phyloP scores from a whole-genome alignment of 2,329 filamentous ascomycete genomes.

The Corynespora cassiicola region DNA sequence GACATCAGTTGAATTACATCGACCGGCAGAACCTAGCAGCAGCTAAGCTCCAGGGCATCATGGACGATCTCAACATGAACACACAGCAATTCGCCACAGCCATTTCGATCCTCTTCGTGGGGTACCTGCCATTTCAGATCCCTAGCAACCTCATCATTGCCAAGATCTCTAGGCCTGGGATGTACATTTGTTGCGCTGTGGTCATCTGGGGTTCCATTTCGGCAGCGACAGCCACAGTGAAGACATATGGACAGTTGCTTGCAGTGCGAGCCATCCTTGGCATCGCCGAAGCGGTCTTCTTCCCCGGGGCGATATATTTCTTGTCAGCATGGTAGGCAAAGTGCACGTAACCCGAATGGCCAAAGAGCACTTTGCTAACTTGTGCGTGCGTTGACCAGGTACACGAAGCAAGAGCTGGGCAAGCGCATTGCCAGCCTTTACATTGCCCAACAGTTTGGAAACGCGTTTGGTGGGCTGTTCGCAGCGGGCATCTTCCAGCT shows the following conservation, averaged over 20 bases:
- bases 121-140: slow-evolving; percentile 34
- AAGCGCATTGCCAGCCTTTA: slow-evolving; percentile 40
- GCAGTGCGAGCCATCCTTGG: slow-evolving; percentile 31
- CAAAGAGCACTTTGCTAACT: too few species aligned
- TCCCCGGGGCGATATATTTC: slow-evolving; percentile 67
- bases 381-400: too few species aligned
- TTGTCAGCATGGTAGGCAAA: slow-evolving; percentile 69
- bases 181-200: slow-evolving; percentile 26
- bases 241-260: slow-evolving; percentile 21
- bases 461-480: slow-evolving; percentile 49
- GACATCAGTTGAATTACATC: slow-evolving; percentile 8
- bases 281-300: slow-evolving; percentile 50
- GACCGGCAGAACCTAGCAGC: slow-evolving; percentile 26
- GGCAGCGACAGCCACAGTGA: slow-evolving; percentile 21
- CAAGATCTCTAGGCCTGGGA: slow-evolving; percentile 19
- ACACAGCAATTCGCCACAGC: slow-evolving; percentile 25
- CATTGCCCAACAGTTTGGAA: slow-evolving; percentile 44
- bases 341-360: too few species aligned
- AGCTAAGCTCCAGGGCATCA: slow-evolving; percentile 26
- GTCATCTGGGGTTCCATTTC: slow-evolving; percentile 26
- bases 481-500: slow-evolving; percentile 42
- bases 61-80: slow-evolving; percentile 25
- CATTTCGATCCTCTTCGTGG: slow-evolving; percentile 64
- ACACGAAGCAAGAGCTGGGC: slow-evolving; percentile 59
- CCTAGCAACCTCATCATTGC: slow-evolving; percentile 26